A percentile compares a stretch with the other conserved stretches of the same genome.
Evolutionary conservation across 495 filamentous ascomycete species (phyloP).

Genomic region (Ascodesmis nigricans): DNA sequence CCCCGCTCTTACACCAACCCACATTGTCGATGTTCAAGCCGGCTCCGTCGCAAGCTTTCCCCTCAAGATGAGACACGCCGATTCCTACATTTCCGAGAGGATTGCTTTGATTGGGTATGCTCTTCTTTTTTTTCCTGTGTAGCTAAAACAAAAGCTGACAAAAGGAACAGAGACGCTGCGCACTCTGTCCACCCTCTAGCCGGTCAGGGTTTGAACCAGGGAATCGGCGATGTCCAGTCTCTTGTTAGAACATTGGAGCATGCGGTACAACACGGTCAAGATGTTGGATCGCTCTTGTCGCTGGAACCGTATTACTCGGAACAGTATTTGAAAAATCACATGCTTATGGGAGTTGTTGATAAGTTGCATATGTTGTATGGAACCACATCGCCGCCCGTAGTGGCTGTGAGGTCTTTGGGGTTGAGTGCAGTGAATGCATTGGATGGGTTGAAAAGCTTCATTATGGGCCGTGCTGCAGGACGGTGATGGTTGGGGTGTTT

Average conservation of each 20-base stretch:
- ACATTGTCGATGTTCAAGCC: slow-evolving; percentile 45
- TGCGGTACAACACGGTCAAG: slow-evolving; percentile 61
- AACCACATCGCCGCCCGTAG: slow-evolving; percentile 48
- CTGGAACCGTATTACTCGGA: slow-evolving; percentile 61
- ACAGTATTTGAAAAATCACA: slow-evolving; percentile 60
- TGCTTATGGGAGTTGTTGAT: slow-evolving; percentile 74
- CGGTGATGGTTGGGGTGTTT: too few species aligned
- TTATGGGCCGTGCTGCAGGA: slow-evolving; percentile 82
- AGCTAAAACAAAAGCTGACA: not conserved
- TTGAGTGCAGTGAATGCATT: slow-evolving; percentile 56
- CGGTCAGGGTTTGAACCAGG: slow-evolving; percentile 87
- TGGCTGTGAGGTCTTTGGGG: slow-evolving; percentile 49
- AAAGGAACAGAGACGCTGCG: slow-evolving; percentile 42
- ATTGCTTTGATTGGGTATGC: slow-evolving; percentile 53
- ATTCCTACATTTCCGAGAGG: slow-evolving; percentile 72
- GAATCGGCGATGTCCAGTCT: slow-evolving; percentile 63
- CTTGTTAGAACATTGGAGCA: slow-evolving; percentile 51
- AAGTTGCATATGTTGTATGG: slow-evolving; percentile 85
- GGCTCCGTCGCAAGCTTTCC: slow-evolving; percentile 78
- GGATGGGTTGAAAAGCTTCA: slow-evolving; percentile 52
- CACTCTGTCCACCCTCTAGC: slow-evolving; percentile 89
- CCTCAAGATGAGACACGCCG: slow-evolving; percentile 69
- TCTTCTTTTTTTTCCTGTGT: slow-evolving; percentile 3
- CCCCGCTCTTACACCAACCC: slow-evolving; percentile 29
- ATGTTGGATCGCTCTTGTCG: slow-evolving; percentile 48